Conservation (phyloP, 768 basidiomycete species). For the Boletus coccyginus region DNA sequence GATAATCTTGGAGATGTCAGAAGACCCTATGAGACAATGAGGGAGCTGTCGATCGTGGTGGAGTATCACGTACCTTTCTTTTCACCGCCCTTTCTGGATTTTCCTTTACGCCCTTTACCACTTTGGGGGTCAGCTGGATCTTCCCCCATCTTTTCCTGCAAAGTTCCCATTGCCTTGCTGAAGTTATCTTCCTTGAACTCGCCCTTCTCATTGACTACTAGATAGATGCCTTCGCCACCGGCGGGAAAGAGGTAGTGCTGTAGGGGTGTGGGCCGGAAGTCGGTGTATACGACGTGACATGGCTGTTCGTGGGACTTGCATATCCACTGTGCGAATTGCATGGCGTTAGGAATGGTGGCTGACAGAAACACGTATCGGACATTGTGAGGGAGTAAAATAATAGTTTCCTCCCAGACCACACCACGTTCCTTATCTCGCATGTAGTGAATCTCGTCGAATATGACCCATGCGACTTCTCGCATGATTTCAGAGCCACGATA, state of each 20-base stretch:
- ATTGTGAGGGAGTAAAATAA: slow-evolving; percentile 92
- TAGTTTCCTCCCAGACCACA: slow-evolving; percentile 99
- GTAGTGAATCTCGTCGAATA: slow-evolving; percentile 99
- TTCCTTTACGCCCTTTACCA: slow-evolving; percentile 89
- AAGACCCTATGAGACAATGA: slow-evolving; percentile 54
- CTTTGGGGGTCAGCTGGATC: slow-evolving; percentile 85
- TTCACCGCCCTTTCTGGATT: slow-evolving; percentile 88
- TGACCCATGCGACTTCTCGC: slow-evolving; percentile 99
- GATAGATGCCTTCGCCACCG: slow-evolving; percentile 94
- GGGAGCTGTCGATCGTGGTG: not conserved
- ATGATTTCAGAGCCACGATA: slow-evolving; percentile 98
- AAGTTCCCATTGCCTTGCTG: slow-evolving; percentile 93
- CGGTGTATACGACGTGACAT: slow-evolving; percentile 98
- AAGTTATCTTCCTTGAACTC: slow-evolving; percentile 98
- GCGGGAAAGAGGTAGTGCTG: slow-evolving; percentile 98
- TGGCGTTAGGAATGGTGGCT: slow-evolving; percentile 98
- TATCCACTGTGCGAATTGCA: slow-evolving; percentile 99
- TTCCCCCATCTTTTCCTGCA: slow-evolving; percentile 81
- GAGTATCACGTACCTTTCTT: slow-evolving; percentile 66
- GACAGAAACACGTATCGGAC: slow-evolving; percentile 99
- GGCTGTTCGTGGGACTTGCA: slow-evolving; percentile 96
- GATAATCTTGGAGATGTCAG: slow-evolving; percentile 96
- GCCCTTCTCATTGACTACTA: slow-evolving; percentile 98
- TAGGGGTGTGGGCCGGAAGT: slow-evolving; percentile 96
- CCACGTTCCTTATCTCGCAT: slow-evolving; percentile 99